phyloP scores from a whole-genome alignment of 805 yeast species.

The Zygosaccharomyces rouxii region DNA sequence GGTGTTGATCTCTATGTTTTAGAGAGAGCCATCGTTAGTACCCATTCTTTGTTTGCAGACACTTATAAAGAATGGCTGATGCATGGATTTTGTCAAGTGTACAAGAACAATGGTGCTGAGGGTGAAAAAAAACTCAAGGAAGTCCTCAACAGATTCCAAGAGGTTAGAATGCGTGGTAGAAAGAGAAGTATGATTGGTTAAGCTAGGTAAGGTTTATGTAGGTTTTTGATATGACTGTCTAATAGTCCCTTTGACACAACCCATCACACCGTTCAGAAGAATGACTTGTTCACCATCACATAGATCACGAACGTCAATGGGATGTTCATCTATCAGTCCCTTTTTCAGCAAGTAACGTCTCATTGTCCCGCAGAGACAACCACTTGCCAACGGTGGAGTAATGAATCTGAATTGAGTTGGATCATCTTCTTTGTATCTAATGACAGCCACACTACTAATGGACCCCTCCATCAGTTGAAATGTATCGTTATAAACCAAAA shows the following conservation, averaged over 20 bases:
- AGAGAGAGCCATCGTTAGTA: conserved; percentile 85
- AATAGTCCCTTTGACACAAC: conserved; percentile 61
- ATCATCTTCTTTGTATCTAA: conserved; percentile 29
- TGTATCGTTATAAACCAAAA: conserved; percentile 59
- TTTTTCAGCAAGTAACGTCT: conserved; percentile 59
- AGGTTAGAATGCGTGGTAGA: conserved; percentile 86
- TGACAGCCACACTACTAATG: conserved; percentile 72
- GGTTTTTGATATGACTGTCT: conserved; percentile 10
- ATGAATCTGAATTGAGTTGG: conserved; percentile 46
- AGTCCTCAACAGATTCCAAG: conserved; percentile 62
- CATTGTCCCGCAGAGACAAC: conserved; percentile 82
- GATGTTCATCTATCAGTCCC: conserved; percentile 49
- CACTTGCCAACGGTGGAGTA: conserved; percentile 74
- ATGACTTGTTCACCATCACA: conserved; percentile 64
- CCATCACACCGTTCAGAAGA: conserved; percentile 78
- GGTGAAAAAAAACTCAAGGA: conserved; percentile 46
- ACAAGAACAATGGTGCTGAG: conserved; percentile 29
- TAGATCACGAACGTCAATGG: conserved; percentile 43
- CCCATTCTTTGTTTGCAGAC: conserved; percentile 74
- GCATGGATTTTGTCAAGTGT: conserved; percentile 56
- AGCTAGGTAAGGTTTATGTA: conserved; percentile 6
- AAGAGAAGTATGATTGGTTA: conserved; percentile 92
- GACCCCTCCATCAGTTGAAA: conserved; percentile 74
- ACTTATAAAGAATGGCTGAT: conserved; percentile 65
- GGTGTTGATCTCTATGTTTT: conserved; percentile 96